Evolutionary conservation across 2,329 filamentous ascomycete species (phyloP).

Genomic region (Biscogniauxia marginata): DNA sequence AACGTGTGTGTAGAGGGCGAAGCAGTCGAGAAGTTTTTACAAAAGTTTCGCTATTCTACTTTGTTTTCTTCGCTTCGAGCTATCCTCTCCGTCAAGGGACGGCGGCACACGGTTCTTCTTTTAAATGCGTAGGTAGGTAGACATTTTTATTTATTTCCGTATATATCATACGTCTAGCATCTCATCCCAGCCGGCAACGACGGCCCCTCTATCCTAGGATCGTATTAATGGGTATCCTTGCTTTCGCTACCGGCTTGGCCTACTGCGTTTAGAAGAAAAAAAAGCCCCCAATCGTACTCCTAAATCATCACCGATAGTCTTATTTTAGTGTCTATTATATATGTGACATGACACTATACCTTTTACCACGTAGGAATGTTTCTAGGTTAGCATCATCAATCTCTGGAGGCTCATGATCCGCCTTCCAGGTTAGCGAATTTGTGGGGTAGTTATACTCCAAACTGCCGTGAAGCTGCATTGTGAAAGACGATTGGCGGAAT

Average conservation of each 20-base stretch:
- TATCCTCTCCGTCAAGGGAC: neutral
- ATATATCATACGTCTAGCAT: neutral
- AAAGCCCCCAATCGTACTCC: neutral
- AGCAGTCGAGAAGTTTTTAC: too few relatives aligned
- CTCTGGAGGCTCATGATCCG: conserved; percentile 3
- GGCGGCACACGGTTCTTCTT: neutral
- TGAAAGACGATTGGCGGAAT: conserved; percentile 4
- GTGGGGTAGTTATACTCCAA: neutral
- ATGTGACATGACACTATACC: neutral
- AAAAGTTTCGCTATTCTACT: neutral
- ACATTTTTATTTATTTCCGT: neutral
- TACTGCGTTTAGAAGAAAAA: neutral
- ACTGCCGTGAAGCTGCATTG: neutral
- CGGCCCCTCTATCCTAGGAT: neutral
- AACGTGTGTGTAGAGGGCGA: too few relatives aligned
- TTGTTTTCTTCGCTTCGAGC: neutral
- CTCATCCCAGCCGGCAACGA: neutral
- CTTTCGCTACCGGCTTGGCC: neutral
- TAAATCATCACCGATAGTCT: too few relatives aligned
- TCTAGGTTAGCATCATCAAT: neutral
- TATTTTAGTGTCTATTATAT: neutral
- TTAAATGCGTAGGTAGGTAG: neutral
- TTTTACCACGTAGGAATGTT: neutral
- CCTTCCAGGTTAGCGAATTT: neutral
- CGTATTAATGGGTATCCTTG: neutral